Percentiles rank a stretch among this genome's conserved stretches.
phyloP scores from a whole-genome alignment of 176 grass and related monocot species.

The Aegilops longissima region DNA sequence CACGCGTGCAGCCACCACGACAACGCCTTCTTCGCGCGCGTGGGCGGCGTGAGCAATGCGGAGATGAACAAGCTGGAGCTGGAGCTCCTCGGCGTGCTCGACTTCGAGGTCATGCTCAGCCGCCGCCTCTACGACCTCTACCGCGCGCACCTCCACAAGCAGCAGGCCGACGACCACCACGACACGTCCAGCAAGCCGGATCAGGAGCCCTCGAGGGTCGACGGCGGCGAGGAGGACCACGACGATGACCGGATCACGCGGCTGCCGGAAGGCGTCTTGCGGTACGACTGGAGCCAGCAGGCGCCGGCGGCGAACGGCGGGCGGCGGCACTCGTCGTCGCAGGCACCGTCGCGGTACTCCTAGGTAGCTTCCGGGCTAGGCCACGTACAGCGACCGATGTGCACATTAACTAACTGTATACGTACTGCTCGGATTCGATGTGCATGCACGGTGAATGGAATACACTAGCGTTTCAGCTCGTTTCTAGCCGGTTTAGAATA shows the following conservation, averaged over 20 bases:
- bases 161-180: background rate
- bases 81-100: conserved; percentile 74
- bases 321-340: conserved; percentile 35
- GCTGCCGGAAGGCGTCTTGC: background rate
- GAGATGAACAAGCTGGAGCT: conserved; percentile 90
- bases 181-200: background rate
- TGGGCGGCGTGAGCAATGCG: conserved; percentile 85
- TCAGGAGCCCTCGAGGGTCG: background rate
- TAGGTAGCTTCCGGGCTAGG: background rate
- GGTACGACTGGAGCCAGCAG: conserved; percentile 13
- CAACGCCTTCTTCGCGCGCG: conserved; percentile 94
- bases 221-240: background rate
- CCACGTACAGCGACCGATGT: background rate
- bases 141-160: conserved; percentile 47
- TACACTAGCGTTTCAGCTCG: too few species aligned
- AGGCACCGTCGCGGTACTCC: conserved; percentile 17
- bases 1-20: conserved; percentile 64
- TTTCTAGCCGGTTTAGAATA: too few species aligned
- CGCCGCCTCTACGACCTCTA: conserved; percentile 56
- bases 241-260: background rate
- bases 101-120: conserved; percentile 60
- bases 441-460: background rate
- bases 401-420: background rate
- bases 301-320: background rate
- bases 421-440: background rate